A percentile compares a stretch with the other conserved stretches of the same genome.
phyloP scores from a whole-genome alignment of 2,329 filamentous ascomycete genomes.

The Penicillium sp. region DNA sequence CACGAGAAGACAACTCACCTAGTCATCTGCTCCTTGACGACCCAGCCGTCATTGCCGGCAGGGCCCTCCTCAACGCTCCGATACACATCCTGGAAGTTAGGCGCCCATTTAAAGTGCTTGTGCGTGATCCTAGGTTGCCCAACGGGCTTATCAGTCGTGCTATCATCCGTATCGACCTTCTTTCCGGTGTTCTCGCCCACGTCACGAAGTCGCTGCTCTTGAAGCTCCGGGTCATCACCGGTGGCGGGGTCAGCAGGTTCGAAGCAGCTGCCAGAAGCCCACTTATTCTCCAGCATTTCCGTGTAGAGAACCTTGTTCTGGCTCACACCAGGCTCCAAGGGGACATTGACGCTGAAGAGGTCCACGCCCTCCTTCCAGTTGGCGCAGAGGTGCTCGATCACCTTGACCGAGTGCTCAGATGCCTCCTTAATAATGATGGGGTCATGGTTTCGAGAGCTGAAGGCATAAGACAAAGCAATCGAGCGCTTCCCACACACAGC shows the following conservation, averaged over 20 bases:
- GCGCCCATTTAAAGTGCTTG: conserved; percentile 94
- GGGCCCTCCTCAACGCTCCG: conserved; percentile 79
- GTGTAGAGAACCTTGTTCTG: conserved; percentile 79
- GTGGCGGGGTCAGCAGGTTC: conserved; percentile 72
- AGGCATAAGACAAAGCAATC: conserved; percentile 88
- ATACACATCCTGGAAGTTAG: conserved; percentile 84
- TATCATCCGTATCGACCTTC: conserved; percentile 34
- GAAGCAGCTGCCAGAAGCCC: conserved; percentile 85
- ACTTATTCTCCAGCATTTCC: conserved; percentile 87
- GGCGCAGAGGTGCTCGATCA: conserved; percentile 78
- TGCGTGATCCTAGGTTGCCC: conserved; percentile 64
- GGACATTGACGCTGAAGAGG: conserved; percentile 91
- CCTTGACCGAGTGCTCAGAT: conserved; percentile 72
- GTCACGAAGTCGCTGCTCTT: conserved; percentile 76
- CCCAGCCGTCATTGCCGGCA: conserved; percentile 92
- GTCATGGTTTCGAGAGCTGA: conserved; percentile 85
- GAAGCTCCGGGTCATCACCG: conserved; percentile 65
- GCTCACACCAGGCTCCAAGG: conserved; percentile 77
- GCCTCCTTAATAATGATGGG: conserved; percentile 79
- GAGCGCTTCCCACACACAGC: conserved; percentile 72
- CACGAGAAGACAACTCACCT: conserved; percentile 61
- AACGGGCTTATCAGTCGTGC: conserved; percentile 31
- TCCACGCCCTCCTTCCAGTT: conserved; percentile 79
- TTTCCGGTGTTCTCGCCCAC: conserved; percentile 57
- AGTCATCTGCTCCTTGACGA: conserved; percentile 83